Evolutionary conservation across 345 rosid species (phyloP).

Genomic region (Toxicodendron radicans): DNA sequence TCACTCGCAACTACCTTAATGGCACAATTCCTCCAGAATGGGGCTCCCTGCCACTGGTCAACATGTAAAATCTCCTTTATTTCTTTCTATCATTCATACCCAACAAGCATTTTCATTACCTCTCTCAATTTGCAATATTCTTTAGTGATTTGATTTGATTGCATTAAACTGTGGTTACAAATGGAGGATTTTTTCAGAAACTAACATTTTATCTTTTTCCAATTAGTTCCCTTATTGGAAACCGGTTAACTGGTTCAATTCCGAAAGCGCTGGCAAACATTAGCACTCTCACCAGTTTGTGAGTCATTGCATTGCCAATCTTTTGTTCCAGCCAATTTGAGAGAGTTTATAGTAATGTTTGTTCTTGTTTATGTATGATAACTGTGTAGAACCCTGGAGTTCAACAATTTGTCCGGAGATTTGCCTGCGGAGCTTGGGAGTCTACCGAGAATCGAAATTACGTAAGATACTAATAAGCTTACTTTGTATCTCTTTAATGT

Average conservation of each 20-base stretch:
- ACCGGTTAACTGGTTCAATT: conserved; percentile 47
- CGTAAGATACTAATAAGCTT: too few relatives aligned
- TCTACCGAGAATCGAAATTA: conserved; percentile 2
- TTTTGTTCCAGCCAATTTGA: not conserved
- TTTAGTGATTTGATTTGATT: too few relatives aligned
- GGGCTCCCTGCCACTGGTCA: conserved; percentile 37
- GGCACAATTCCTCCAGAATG: conserved; percentile 54
- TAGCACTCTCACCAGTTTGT: conserved; percentile 40
- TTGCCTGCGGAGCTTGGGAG: conserved; percentile 40
- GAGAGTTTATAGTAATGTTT: not conserved
- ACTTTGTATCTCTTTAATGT: too few relatives aligned
- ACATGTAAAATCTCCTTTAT: conserved; percentile 25
- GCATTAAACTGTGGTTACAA: too few relatives aligned
- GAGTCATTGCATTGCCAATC: conserved; percentile 17
- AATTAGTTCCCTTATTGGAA: conserved; percentile 45
- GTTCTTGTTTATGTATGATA: not conserved
- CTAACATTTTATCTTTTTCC: too few relatives aligned
- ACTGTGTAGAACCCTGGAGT: conserved; percentile 21
- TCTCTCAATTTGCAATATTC: too few relatives aligned
- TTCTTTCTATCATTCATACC: too few relatives aligned
- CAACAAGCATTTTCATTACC: not conserved
- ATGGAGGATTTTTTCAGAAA: too few relatives aligned
- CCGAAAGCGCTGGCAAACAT: conserved; percentile 55
- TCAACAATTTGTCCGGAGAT: conserved; percentile 30
- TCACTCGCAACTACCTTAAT: conserved; percentile 48